Evolutionary conservation across 805 yeast species (phyloP).

Genomic region (Jamesozyma spencerorum): DNA sequence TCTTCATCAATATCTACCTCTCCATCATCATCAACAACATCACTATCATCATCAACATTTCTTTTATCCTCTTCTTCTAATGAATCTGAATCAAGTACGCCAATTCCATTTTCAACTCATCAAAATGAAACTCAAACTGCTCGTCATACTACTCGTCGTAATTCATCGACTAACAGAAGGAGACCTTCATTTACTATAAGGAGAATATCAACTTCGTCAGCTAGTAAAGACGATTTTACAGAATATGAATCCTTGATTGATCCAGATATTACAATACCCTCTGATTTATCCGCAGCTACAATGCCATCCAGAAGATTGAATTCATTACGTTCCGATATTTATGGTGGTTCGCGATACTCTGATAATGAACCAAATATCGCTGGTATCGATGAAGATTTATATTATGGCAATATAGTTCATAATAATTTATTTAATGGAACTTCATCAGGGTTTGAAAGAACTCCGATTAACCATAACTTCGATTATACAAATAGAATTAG

Average conservation of each 20-base stretch:
- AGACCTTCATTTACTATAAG: conserved; percentile 1
- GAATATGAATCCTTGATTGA: background rate
- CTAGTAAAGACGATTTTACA: background rate
- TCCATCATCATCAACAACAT: conserved; percentile 2
- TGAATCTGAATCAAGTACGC: background rate
- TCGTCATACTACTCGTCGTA: background rate
- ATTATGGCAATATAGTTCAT: too few relatives aligned
- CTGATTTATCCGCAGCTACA: background rate
- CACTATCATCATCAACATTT: background rate
- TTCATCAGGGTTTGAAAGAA: background rate
- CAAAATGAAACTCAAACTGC: background rate
- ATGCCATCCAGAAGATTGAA: background rate
- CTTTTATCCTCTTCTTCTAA: background rate
- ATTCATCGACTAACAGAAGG: background rate
- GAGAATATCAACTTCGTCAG: conserved; percentile 3
- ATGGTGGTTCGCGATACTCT: background rate
- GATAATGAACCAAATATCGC: background rate
- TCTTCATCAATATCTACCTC: background rate
- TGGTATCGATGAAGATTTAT: background rate
- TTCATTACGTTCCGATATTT: background rate
- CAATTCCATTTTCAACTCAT: background rate
- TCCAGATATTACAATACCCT: background rate
- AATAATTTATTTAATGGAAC: background rate
- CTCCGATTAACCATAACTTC: background rate
- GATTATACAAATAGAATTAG: conserved; percentile 7